A percentile compares a stretch with the other conserved stretches of the same genome.
Evolutionary conservation across 805 yeast species (phyloP).

Genomic region (Saturnispora diversa): DNA sequence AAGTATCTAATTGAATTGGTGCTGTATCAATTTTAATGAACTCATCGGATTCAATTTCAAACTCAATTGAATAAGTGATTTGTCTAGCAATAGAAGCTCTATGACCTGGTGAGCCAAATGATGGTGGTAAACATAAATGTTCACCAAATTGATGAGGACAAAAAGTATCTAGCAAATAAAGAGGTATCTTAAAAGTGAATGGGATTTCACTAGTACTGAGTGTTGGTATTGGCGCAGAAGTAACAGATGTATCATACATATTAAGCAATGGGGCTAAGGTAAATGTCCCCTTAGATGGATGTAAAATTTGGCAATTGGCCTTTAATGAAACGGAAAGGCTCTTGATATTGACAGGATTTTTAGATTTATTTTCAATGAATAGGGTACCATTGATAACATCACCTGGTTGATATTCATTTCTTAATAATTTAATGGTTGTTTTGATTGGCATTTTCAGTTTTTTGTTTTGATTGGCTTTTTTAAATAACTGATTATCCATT

Average conservation of each 20-base stretch:
- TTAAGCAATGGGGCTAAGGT: constrained; percentile 23
- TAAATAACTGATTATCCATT: constrained; percentile 42
- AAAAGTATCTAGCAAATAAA: constrained; percentile 41
- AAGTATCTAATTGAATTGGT: not conserved
- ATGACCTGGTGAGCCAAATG: constrained; percentile 30
- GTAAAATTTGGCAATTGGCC: not conserved
- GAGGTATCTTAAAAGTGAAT: constrained; percentile 50
- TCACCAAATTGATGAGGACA: constrained; percentile 37
- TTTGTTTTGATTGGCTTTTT: constrained; percentile 19
- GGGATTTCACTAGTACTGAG: not conserved
- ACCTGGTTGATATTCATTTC: constrained; percentile 51
- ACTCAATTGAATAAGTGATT: constrained; percentile 43
- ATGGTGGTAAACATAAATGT: constrained; percentile 34
- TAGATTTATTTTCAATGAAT: constrained; percentile 34
- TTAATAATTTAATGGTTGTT: constrained; percentile 32
- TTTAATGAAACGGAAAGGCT: constrained; percentile 29
- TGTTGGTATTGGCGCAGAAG: not conserved
- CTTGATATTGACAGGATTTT: constrained; percentile 14
- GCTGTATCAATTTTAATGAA: constrained; percentile 2
- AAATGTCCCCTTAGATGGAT: not conserved
- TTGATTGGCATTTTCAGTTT: constrained; percentile 21
- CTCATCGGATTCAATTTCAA: constrained; percentile 29
- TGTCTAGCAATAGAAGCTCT: constrained; percentile 33
- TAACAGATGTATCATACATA: constrained; percentile 28
- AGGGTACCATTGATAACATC: constrained; percentile 55